Evolutionary conservation across 768 basidiomycete species (phyloP).

Genomic region (Leccinum disarticulatum): DNA sequence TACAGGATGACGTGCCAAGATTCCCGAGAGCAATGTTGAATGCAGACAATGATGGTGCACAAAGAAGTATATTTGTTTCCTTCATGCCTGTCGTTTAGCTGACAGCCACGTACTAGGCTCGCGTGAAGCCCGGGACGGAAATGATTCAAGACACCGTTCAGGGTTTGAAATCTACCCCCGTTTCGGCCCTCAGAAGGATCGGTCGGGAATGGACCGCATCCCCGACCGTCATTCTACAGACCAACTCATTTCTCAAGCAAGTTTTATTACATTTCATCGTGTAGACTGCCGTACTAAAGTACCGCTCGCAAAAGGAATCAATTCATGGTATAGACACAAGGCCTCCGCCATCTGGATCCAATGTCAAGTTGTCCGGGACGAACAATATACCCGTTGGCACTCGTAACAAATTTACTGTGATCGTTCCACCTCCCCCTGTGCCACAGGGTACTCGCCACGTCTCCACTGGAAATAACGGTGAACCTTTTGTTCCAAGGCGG

Average conservation of each 20-base stretch:
- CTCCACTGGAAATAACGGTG: constrained; percentile 18
- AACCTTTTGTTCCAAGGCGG: constrained; percentile 20
- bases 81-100: background rate
- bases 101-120: constrained; percentile 4
- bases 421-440: background rate
- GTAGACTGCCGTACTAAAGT: background rate
- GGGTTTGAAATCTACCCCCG: constrained; percentile 17
- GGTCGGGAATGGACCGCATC: constrained; percentile 11
- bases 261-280: constrained; percentile 3
- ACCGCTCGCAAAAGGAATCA: constrained; percentile 20
- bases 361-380: constrained; percentile 31
- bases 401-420: constrained; percentile 25
- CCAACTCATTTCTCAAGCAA: constrained; percentile 15
- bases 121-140: constrained; percentile 22
- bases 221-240: constrained; percentile 17
- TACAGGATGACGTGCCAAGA: constrained; percentile 30
- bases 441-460: constrained; percentile 1
- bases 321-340: constrained; percentile 15
- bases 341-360: constrained; percentile 14
- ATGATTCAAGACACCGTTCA: constrained; percentile 20
- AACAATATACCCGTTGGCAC: constrained; percentile 34
- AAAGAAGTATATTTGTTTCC: constrained; percentile 12
- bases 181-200: constrained; percentile 19
- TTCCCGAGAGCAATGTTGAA: constrained; percentile 40
- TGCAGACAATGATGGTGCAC: constrained; percentile 18